Conservation (phyloP, 768 basidiomycete species). For the Auricularia cornea region DNA sequence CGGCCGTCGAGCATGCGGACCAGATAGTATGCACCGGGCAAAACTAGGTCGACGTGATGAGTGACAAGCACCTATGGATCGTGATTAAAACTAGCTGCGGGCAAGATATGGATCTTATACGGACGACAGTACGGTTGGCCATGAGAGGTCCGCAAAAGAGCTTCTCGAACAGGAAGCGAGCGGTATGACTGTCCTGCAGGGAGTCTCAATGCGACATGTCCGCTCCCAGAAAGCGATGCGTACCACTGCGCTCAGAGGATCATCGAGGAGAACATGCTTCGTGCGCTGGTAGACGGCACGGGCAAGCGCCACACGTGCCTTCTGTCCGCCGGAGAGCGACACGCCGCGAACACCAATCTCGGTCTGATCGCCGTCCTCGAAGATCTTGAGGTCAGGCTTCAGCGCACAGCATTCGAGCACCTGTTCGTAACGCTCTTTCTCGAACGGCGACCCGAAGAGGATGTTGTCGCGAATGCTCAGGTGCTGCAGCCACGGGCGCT, state of each 20-base stretch:
- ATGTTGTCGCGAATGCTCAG: constrained; percentile 49
- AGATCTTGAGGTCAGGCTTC: constrained; percentile 65
- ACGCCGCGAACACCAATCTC: constrained; percentile 77
- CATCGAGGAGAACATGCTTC: constrained; percentile 25
- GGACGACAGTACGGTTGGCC: constrained; percentile 25
- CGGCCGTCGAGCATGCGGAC: constrained; percentile 35
- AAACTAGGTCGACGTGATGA: constrained; percentile 37
- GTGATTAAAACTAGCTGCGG: neutral
- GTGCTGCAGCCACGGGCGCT: constrained; percentile 62
- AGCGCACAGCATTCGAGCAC: constrained; percentile 85
- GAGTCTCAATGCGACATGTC: neutral
- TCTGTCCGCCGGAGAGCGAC: constrained; percentile 4
- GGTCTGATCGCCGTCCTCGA: constrained; percentile 81
- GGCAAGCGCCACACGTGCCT: constrained; percentile 64
- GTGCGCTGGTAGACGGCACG: constrained; percentile 72
- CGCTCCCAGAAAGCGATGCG: neutral
- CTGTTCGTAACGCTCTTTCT: constrained; percentile 62
- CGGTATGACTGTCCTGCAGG: constrained; percentile 21
- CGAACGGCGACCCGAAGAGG: constrained; percentile 25
- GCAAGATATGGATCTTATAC: constrained; percentile 11
- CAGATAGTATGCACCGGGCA: constrained; percentile 31
- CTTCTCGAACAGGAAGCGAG: constrained; percentile 19
- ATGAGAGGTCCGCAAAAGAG: constrained; percentile 21
- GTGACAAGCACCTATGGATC: constrained; percentile 28
- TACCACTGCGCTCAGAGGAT: constrained; percentile 21